These are phyloP conservation scores for Stephania japonica DNA, from an alignment of 164 flowering plant species.

Conservation along the genomic window DNA sequence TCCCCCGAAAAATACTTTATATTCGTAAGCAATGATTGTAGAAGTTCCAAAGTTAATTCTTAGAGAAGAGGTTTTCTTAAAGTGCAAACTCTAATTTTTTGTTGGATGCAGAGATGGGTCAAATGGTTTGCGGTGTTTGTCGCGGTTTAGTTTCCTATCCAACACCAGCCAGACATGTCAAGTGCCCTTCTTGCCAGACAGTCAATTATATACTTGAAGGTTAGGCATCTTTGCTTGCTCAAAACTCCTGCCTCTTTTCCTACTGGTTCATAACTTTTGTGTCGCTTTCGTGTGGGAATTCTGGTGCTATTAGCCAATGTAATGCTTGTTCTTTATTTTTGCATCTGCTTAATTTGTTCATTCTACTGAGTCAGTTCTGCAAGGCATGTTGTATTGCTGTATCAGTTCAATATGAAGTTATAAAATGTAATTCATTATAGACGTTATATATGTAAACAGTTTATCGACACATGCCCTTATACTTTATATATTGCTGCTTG, in stretches of 20 bases:
- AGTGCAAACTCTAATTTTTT: background rate
- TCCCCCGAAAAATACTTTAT: no score
- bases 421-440: no score
- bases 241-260: background rate
- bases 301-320: background rate
- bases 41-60: constrained; percentile 1
- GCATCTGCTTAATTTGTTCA: background rate
- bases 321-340: background rate
- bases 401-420: no score
- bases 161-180: constrained; percentile 48
- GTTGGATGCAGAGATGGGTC: constrained; percentile 57
- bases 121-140: constrained; percentile 88
- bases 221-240: constrained; percentile 15
- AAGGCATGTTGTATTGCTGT: background rate
- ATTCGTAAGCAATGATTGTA: background rate
- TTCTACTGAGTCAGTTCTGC: background rate
- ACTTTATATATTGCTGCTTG: no score
- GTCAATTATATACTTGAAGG: constrained; percentile 75
- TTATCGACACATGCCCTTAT: no score
- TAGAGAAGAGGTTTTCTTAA: background rate
- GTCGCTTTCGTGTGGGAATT: background rate
- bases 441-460: no score
- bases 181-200: constrained; percentile 60
- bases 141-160: constrained; percentile 61
- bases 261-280: background rate